phyloP scores from a whole-genome alignment of 768 basidiomycete species.

The Dictyophora rubrovolvata region DNA sequence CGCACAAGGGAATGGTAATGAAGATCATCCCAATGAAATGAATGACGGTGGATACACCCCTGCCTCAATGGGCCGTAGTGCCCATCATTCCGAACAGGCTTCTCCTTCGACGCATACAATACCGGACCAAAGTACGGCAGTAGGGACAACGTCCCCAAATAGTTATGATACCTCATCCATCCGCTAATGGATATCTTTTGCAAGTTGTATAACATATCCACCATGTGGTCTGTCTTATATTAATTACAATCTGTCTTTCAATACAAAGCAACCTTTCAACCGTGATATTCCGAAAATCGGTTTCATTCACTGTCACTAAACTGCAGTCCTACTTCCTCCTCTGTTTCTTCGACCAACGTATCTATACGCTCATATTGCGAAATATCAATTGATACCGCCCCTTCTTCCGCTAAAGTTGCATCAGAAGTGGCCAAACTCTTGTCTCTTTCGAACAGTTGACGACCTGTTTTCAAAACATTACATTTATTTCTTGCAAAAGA shows the following conservation, averaged over 20 bases:
- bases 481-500: conserved; percentile 6
- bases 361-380: conserved; percentile 75
- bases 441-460: conserved; percentile 86
- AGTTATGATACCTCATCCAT: neutral
- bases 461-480: conserved; percentile 44
- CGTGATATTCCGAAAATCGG: neutral
- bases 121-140: neutral
- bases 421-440: conserved; percentile 62
- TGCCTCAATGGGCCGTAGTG: conserved; percentile 7
- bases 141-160: no score
- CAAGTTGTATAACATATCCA: neutral
- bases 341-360: conserved; percentile 43
- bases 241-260: neutral
- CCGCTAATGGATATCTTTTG: neutral
- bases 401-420: conserved; percentile 75
- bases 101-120: neutral
- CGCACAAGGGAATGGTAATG: neutral
- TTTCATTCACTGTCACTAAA: conserved; percentile 86
- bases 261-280: neutral
- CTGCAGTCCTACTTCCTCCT: conserved; percentile 51
- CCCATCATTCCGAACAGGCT: conserved; percentile 4
- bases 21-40: neutral
- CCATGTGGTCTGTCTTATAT: neutral
- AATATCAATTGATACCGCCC: conserved; percentile 75
- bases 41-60: conserved; percentile 6